Evolutionary conservation across 495 filamentous ascomycete species (phyloP), one percentile per base, ranked within the genome.

Genomic region (Aspergillus sclerotiicarbonarius): DNA sequence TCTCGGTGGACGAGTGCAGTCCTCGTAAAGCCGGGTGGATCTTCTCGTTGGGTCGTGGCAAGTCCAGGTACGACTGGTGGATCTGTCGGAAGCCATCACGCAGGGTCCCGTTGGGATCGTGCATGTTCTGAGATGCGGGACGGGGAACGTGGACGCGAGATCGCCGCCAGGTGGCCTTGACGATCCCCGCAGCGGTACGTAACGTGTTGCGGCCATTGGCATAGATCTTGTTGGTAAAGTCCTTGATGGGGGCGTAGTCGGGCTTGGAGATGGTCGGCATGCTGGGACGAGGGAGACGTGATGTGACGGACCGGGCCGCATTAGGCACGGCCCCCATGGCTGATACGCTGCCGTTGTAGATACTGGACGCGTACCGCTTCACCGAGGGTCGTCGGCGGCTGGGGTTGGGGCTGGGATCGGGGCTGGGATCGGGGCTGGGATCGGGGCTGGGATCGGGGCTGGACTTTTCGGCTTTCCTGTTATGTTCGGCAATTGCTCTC

Each of bases 61-160:
- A 12, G 7, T 41, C 37, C 37, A 41, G 25, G 16, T 31, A 50
- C 0, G 47, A 32, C 13, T 31, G 29, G 31, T 21, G 47, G 13
- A 50, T 21, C 13, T 50, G 25, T 4, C 47, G 47, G 25, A 50
- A 50, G 13, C 47, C 47, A n/a, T 50, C n/a, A 6, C 31, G 47
- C 29, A 50, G 16, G 13, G 37, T 41, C 0, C 29, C 19, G 47
- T 18, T 50, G 47, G 6, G 21, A 30, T 29, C 29, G 18, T 46
- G 29, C 46, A 29, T 25, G 46, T 20, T 49, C 20, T 25, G 7
- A 29, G 46, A 29, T 30, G 21, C 21, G 3, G 47, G 47, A 18
- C 47, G 47, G 0, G 47, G 47, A 32, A 50, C 29, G 20, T 32
- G 47, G 8, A 31, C 13, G 4, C 31, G 30, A 9, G 37, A 15